Percentiles rank a stretch among this genome's conserved stretches.
Conservation (phyloP, 208 protist genomes). For the Trypanosoma conorhini region DNA sequence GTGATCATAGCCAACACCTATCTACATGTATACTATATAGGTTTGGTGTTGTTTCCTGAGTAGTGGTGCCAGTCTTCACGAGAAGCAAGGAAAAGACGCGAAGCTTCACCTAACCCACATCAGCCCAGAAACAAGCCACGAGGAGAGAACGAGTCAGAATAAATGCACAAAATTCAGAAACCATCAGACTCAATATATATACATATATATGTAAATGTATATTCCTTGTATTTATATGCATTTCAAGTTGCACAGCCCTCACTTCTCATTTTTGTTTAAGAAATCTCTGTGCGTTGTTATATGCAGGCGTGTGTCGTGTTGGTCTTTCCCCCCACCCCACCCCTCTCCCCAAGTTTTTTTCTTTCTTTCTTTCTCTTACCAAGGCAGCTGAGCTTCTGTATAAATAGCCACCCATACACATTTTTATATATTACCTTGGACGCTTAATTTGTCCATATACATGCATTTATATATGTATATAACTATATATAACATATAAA, state of each 20-base stretch:
- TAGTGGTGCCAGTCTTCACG: neutral
- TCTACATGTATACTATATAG: neutral
- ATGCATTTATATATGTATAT: constrained; percentile 21
- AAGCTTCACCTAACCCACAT: neutral
- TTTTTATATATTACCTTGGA: neutral
- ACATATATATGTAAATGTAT: neutral
- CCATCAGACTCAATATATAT: neutral
- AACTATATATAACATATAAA: neutral
- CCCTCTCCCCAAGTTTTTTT: no score
- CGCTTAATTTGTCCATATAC: neutral
- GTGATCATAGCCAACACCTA: neutral
- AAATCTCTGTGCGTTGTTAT: neutral
- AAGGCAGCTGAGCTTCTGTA: neutral
- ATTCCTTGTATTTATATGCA: neutral
- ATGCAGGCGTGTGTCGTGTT: neutral
- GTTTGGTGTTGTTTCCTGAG: neutral
- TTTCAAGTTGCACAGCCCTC: neutral
- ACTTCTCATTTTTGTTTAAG: neutral
- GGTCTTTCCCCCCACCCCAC: no score
- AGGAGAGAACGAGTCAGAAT: constrained; percentile 2
- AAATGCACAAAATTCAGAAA: constrained; percentile 3
- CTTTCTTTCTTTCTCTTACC: neutral
- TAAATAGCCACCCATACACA: neutral
- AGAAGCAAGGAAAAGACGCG: constrained; percentile 10
- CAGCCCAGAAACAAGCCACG: constrained; percentile 17